phyloP scores from a whole-genome alignment of 1,284 basidiomycete species.

The Sanghuangporus weigelae region DNA sequence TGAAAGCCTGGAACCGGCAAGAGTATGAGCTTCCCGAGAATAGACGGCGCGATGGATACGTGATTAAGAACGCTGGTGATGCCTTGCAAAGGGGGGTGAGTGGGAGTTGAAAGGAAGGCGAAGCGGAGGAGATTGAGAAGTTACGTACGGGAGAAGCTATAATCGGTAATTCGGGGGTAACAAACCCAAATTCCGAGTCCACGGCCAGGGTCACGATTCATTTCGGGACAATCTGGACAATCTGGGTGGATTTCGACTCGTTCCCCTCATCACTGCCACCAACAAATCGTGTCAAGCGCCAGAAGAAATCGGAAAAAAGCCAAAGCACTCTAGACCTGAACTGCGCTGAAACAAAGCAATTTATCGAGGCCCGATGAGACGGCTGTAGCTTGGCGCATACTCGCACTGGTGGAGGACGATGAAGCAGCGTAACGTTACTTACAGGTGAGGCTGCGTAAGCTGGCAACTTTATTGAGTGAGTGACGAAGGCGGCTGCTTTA shows the following conservation, averaged over 20 bases:
- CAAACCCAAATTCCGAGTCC: not conserved
- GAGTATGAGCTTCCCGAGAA: not conserved
- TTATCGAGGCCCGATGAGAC: not conserved
- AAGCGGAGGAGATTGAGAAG: not conserved
- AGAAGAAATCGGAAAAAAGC: not conserved
- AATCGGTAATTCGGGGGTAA: slow-evolving; percentile 2
- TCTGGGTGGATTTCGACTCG: not conserved
- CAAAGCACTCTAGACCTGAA: not conserved
- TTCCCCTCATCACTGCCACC: not conserved
- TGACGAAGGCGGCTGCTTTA: not conserved
- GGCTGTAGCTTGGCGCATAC: not conserved
- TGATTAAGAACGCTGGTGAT: not conserved
- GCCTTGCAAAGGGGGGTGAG: not conserved
- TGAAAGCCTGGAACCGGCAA: slow-evolving; percentile 1
- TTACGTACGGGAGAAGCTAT: not conserved
- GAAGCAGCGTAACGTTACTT: not conserved
- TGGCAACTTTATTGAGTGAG: not conserved
- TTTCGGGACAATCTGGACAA: not conserved
- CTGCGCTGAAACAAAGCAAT: not conserved
- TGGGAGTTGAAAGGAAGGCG: not conserved
- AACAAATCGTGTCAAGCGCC: not conserved
- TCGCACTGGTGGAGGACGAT: not conserved
- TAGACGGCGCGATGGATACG: slow-evolving; percentile 1
- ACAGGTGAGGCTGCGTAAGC: not conserved
- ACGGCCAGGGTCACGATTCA: not conserved